Base-by-base conservation (phyloP, 2,329 filamentous ascomycete species). In the Epichloe gansuensis region DNA sequence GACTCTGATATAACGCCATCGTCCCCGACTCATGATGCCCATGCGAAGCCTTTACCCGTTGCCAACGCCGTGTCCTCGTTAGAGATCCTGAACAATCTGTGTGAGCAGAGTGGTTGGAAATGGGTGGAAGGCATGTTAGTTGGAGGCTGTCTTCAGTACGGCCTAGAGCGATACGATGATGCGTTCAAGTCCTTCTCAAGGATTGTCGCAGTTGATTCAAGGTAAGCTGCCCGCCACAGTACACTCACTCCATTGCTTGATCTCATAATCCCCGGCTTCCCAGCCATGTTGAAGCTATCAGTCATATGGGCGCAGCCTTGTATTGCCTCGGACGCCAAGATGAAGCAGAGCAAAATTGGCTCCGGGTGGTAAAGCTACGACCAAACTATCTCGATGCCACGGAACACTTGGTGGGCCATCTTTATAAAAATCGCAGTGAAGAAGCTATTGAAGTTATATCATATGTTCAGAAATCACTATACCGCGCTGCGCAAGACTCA, bases 41-140 rank as follows among this genome's bases (percentile, higher is more conserved):
- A 25, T 5, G 49, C 52, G n/a, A 54, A 58, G 31, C 46, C 53
- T 11, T 73, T 74, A 1, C 72, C 76, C 4, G 63, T 76, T 23
- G 66, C 73, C 6, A 51, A 78, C 56, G 88, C 88, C 8, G 77
- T 74, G 46, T 73, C 77, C 6, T 85, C 86, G 2, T 68, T 95
- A 21, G 80, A 87, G 39, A 80, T 89, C 60, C 73, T 95, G 21
- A 82, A 80, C 15, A 80, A 75, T 56, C 70, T 94, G 6, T 95
- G 89, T 63, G 81, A 86, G 60, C 84, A 91, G 64, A 88, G 84
- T 60, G 77, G 76, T 9, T 93, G 88, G 87, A 79, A 82, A 59
- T 98, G 93, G 93, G 78, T 89, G 50, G 91, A 97, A 63, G 93
- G 93, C 2, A 90, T 97, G 73, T 74, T 97, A 40, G 74, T 97